Evolutionary conservation across 768 basidiomycete genomes (phyloP).

Genomic region (Boletus reticuloceps): DNA sequence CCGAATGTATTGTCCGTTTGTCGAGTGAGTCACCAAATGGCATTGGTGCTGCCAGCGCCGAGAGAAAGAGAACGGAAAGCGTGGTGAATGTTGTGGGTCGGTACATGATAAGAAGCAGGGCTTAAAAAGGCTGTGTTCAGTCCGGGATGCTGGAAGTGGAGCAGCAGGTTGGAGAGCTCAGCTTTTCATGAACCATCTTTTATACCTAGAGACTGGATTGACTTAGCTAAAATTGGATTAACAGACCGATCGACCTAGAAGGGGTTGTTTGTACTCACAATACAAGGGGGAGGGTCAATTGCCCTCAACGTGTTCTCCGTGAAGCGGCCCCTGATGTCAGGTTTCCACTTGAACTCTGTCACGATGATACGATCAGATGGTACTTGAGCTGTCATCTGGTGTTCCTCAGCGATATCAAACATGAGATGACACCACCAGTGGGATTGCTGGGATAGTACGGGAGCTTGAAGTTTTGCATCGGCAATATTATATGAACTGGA

Average conservation of each 20-base stretch:
- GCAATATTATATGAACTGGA: too few relatives aligned
- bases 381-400: too few relatives aligned
- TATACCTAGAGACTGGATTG: constrained; percentile 18
- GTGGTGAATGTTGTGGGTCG: constrained; percentile 27
- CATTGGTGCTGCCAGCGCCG: constrained; percentile 38
- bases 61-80: constrained; percentile 41
- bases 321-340: too few relatives aligned
- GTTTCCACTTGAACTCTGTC: too few relatives aligned
- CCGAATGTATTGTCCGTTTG: constrained; percentile 41
- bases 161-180: not conserved
- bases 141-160: not conserved
- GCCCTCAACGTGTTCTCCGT: not conserved
- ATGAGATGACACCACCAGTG: too few relatives aligned
- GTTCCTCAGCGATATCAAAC: too few relatives aligned
- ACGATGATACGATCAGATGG: too few relatives aligned
- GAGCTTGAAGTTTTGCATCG: too few relatives aligned
- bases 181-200: constrained; percentile 1
- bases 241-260: constrained; percentile 5
- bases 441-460: too few relatives aligned
- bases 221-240: constrained; percentile 3
- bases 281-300: not conserved
- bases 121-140: not conserved
- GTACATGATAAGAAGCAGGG: constrained; percentile 10
- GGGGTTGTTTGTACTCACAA: too few relatives aligned
- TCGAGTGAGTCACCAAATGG: constrained; percentile 35